Evolutionary conservation across 2,329 filamentous ascomycete genomes (phyloP).

Genomic region (Ceratocystis ficicola): DNA sequence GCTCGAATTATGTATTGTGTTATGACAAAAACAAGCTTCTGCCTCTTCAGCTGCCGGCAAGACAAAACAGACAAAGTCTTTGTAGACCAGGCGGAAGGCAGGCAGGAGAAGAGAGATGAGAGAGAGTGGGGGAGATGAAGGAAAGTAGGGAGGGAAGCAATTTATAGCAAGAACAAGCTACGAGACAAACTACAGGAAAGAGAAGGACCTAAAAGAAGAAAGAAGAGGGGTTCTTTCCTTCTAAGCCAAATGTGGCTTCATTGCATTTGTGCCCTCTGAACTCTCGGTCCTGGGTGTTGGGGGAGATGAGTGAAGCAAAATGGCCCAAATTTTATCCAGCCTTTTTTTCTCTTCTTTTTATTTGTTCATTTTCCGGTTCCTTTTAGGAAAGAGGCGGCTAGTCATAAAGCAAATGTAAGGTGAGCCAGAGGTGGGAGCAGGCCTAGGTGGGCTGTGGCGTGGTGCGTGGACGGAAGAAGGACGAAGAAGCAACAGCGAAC

Average conservation of each 20-base stretch:
- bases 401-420: neutral
- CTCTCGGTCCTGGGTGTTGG: neutral
- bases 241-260: slow-evolving; percentile 1
- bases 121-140: neutral
- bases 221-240: slow-evolving; percentile 2
- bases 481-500: neutral
- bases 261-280: neutral
- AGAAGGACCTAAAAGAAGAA: slow-evolving; percentile 1
- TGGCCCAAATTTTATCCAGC: neutral
- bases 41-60: slow-evolving; percentile 5
- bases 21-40: neutral
- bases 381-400: slow-evolving; percentile 1
- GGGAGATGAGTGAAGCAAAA: neutral
- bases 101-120: slow-evolving; percentile 6
- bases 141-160: neutral
- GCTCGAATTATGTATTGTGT: neutral
- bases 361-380: neutral
- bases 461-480: neutral
- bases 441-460: neutral
- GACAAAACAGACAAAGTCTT: neutral
- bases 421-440: neutral
- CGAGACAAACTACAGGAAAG: neutral
- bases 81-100: neutral
- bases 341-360: neutral
- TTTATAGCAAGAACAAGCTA: neutral